These are phyloP conservation scores for Phytophthora melonis DNA, from an alignment of 352 stramenopile species.

Conservation along the genomic window DNA sequence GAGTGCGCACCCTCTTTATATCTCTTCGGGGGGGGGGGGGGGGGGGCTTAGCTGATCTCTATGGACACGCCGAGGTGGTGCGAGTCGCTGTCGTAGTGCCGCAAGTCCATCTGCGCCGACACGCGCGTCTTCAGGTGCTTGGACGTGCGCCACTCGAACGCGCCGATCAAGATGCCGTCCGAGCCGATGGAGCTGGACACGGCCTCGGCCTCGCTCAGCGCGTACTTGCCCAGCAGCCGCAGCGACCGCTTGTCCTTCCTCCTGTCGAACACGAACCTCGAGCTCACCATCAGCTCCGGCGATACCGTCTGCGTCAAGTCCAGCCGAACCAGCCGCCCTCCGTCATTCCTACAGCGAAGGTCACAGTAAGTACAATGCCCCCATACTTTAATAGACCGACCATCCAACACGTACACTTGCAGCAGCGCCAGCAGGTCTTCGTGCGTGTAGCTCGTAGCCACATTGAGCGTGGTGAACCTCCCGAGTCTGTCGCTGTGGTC, in stretches of 20 bases:
- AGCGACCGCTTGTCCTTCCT: constrained; percentile 78
- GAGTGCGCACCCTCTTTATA: constrained; percentile 36
- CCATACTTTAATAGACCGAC: not conserved
- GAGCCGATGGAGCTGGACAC: constrained; percentile 74
- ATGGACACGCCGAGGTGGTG: constrained; percentile 86
- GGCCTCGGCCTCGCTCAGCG: constrained; percentile 54
- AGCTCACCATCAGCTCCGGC: constrained; percentile 70
- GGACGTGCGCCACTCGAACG: constrained; percentile 83
- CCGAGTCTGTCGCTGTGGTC: constrained; percentile 81
- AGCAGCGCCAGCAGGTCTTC: constrained; percentile 73
- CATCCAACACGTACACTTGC: constrained; percentile 65
- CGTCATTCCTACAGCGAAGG: constrained; percentile 59
- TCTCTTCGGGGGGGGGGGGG: constrained; percentile 27
- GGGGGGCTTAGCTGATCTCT: constrained; percentile 66
- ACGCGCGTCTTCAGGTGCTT: constrained; percentile 79
- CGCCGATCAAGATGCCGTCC: constrained; percentile 77
- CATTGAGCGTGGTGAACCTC: constrained; percentile 68
- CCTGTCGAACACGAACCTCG: constrained; percentile 67
- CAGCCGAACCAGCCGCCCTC: constrained; percentile 64
- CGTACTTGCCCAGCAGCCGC: constrained; percentile 64
- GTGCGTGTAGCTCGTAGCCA: constrained; percentile 66
- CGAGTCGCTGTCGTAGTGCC: constrained; percentile 87
- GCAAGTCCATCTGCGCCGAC: constrained; percentile 82
- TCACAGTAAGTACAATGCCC: not conserved
- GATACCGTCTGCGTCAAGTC: constrained; percentile 69